Conservation (phyloP, 768 basidiomycete genomes). For the Gloeopeniophorella convolvens region DNA sequence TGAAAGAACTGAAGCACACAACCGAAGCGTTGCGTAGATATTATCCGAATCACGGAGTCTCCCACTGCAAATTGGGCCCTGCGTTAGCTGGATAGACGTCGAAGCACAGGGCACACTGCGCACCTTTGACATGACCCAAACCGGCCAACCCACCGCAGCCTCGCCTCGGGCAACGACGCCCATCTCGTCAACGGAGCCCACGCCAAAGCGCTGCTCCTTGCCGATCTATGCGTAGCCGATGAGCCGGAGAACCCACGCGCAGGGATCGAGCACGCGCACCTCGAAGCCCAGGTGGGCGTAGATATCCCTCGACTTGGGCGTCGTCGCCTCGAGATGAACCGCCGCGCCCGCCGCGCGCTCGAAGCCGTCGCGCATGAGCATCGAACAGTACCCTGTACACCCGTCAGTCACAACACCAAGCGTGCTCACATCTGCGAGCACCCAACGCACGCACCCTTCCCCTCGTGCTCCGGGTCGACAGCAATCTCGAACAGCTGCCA, state of each 20-base stretch:
- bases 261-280: not conserved
- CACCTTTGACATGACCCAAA: conserved; percentile 20
- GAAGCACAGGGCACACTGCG: not conserved
- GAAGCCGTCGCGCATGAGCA: conserved; percentile 21
- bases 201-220: conserved; percentile 13
- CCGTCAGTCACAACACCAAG: not conserved
- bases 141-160: conserved; percentile 12
- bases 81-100: not conserved
- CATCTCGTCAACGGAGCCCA: conserved; percentile 10
- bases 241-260: not conserved
- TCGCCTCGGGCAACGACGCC: conserved; percentile 9
- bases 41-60: not conserved
- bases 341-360: conserved; percentile 17
- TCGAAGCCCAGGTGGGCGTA: conserved; percentile 23
- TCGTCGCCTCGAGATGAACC: conserved; percentile 20
- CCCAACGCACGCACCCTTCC: conserved; percentile 8
- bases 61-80: not conserved
- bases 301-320: conserved; percentile 18
- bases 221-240: not conserved
- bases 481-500: conserved; percentile 19
- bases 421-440: not conserved
- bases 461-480: conserved; percentile 18
- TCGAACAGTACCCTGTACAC: conserved; percentile 16
- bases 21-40: too few species aligned
- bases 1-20: too few species aligned